A percentile compares a stretch with the other conserved stretches of the same genome.
phyloP scores from a whole-genome alignment of 1,284 basidiomycete species.

The Austroboletus novae-zelandiae region DNA sequence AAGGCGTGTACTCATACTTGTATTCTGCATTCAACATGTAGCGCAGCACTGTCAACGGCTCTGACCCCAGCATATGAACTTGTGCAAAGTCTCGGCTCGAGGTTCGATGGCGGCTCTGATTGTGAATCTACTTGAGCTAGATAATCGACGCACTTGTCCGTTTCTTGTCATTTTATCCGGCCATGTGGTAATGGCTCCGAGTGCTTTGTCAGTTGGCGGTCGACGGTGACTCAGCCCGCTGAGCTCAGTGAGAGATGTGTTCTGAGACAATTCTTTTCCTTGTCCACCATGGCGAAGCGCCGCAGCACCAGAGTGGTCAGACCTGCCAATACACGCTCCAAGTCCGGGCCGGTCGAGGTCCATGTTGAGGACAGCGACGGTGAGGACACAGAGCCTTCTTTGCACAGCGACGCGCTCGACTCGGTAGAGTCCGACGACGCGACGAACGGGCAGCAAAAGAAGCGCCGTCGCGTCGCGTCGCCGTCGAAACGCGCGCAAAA shows the following conservation, averaged over 20 bases:
- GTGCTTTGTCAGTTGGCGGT: too few species aligned
- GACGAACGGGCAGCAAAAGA: constrained; percentile 7
- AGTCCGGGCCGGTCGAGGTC: constrained; percentile 15
- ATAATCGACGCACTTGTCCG: too few species aligned
- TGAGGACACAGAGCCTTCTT: constrained; percentile 14
- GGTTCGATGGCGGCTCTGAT: too few species aligned
- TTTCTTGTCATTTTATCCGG: too few species aligned
- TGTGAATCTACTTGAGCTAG: too few species aligned
- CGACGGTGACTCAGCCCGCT: too few species aligned
- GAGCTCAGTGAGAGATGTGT: too few species aligned
- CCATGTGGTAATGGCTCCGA: too few species aligned
- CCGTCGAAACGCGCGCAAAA: constrained; percentile 12
- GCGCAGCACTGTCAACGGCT: not conserved
- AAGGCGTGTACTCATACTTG: constrained; percentile 4
- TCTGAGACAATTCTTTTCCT: not conserved
- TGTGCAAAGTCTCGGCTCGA: too few species aligned
- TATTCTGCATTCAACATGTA: constrained; percentile 7
- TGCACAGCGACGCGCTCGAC: constrained; percentile 52
- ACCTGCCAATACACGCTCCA: not conserved
- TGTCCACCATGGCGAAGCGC: constrained; percentile 18
- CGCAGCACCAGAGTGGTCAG: constrained; percentile 5
- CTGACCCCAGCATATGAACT: too few species aligned
- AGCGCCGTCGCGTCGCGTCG: constrained; percentile 18
- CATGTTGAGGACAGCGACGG: constrained; percentile 7
- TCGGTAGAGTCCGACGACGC: constrained; percentile 29